Base-by-base conservation (phyloP, 129 eudicot species). In the Lactuca sativa region DNA sequence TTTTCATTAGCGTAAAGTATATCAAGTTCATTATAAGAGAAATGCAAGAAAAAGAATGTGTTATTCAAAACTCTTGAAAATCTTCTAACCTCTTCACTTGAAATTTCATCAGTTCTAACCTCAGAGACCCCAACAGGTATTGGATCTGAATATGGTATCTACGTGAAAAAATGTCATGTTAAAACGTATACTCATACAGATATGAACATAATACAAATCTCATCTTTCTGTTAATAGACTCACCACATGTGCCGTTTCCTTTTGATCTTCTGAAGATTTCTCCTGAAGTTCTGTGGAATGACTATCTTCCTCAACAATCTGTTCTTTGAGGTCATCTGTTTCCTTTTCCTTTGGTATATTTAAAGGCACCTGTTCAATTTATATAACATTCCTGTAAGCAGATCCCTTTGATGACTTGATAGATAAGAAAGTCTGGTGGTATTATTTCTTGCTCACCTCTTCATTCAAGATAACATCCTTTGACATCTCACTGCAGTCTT, bases 361-460 rank as follows among this genome's bases (percentile, higher is more conserved):
- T 17, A 14, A 44, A 51, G 74, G 33, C 49, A 61, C 62, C 72
- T 70, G 77, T 56, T 63, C 21, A 61, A 61, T 62, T 34, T 49
- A 15, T 33, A 9, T 51, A 63, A 63, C 15, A 6, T 17, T 51
- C 38, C 62, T 53, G 70, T 64, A 73, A 32, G 77, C 18, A 49
- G 44, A 34, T 44, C 58, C 16, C 43, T 53, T 52, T 55, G 70
- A 30, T 63, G 64, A 37, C 55, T 30, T 10, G 31, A 63, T 37
- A 73, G 16, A 21, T 67, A 30, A 51, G 59, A 68, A 63, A 44
- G 72, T 25, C 30, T 14, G n/a, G 7, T 6, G 17, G 8, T 62
- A 37, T n/a, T 16, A n/a, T 44, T 1, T 43, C 30, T 25, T 52
- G 59, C 78, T 72, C 43, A 78, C 82, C 71, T 78, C 78, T 66